Evolutionary conservation across 2,329 filamentous ascomycete species (phyloP).

Genomic region (Dothideomycetidae sp.): DNA sequence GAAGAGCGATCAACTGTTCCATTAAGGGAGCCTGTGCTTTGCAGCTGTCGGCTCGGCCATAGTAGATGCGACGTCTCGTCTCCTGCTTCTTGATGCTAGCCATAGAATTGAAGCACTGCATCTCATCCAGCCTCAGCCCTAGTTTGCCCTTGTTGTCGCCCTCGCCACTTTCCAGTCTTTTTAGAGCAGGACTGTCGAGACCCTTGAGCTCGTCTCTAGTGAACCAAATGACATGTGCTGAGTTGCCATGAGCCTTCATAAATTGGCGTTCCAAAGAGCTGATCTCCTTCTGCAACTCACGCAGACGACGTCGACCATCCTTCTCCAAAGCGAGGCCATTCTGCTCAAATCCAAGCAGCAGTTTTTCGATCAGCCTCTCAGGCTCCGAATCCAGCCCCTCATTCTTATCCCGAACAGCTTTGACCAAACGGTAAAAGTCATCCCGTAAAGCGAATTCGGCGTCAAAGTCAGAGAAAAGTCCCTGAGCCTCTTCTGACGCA

Average conservation of each 20-base stretch:
- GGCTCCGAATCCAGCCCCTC: slow-evolving; percentile 53
- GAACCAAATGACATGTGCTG: neutral
- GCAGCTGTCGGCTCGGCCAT: too few species aligned
- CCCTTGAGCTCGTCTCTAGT: neutral
- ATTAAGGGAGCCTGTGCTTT: slow-evolving; percentile 55
- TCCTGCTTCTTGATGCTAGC: neutral
- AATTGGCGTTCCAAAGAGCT: neutral
- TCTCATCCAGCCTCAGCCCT: slow-evolving; percentile 1
- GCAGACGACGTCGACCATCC: too few species aligned
- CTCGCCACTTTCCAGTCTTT: neutral
- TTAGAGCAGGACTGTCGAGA: neutral
- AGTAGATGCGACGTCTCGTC: neutral
- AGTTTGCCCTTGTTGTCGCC: neutral
- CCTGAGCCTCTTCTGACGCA: slow-evolving; percentile 37
- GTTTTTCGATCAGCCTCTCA: slow-evolving; percentile 59
- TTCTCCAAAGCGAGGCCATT: too few species aligned
- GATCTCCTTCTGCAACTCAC: neutral
- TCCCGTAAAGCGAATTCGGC: slow-evolving; percentile 72
- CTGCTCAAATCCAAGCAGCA: too few species aligned
- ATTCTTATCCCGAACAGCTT: slow-evolving; percentile 37
- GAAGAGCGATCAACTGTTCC: slow-evolving; percentile 51
- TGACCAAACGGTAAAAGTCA: slow-evolving; percentile 54
- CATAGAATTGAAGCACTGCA: neutral
- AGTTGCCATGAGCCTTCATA: neutral
- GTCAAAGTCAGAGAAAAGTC: slow-evolving; percentile 47